Percentiles rank a stretch among this genome's conserved stretches.
Evolutionary conservation across 192 early-diverging fungal species (phyloP).

Genomic region (Powellomyces hirtus): DNA sequence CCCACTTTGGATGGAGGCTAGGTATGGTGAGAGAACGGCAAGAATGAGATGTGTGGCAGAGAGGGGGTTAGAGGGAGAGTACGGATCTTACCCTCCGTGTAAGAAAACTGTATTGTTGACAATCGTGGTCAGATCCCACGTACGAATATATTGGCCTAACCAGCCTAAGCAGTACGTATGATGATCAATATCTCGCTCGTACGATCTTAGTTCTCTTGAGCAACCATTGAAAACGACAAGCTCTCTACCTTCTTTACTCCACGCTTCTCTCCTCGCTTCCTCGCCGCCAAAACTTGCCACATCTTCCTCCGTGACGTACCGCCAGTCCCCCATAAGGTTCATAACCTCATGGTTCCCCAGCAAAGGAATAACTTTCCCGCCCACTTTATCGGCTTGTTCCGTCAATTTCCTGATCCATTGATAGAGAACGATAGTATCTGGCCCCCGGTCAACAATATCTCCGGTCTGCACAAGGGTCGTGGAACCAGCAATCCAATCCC

Average conservation of each 20-base stretch:
- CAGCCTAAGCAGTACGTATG: no score
- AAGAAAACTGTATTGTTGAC: constrained; percentile 58
- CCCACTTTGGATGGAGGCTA: constrained; percentile 37
- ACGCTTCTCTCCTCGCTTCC: constrained; percentile 42
- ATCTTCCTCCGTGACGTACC: constrained; percentile 59
- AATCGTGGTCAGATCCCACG: constrained; percentile 44
- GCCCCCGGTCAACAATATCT: constrained; percentile 73
- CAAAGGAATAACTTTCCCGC: constrained; percentile 50
- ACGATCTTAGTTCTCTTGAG: no score
- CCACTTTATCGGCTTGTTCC: constrained; percentile 51
- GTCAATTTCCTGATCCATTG: constrained; percentile 54
- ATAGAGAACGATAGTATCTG: constrained; percentile 70
- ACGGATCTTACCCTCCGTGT: constrained; percentile 57
- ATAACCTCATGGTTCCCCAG: constrained; percentile 44
- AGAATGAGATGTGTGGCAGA: not conserved
- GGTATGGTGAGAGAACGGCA: no score
- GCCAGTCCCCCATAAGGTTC: constrained; percentile 58
- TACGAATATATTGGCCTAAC: constrained; percentile 47
- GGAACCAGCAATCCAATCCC: constrained; percentile 58
- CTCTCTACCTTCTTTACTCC: no score
- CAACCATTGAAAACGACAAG: no score
- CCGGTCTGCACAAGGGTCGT: constrained; percentile 64
- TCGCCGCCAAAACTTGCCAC: constrained; percentile 52
- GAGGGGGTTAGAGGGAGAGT: not conserved
- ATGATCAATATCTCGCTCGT: no score